These are phyloP conservation scores for Plasmodium vivax DNA, from an alignment of 169 alveolate species.

Conservation along the genomic window DNA sequence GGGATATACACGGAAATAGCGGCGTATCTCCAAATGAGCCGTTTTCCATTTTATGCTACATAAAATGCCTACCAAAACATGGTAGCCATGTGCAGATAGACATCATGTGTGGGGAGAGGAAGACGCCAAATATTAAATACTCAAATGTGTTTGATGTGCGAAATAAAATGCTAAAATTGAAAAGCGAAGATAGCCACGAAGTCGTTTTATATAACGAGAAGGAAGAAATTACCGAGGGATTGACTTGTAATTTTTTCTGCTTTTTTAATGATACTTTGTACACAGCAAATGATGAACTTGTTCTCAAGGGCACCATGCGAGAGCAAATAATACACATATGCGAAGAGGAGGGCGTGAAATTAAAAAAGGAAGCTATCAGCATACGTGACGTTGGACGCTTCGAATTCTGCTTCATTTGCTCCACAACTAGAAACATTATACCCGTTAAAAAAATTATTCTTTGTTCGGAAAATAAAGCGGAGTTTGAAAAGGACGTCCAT, in stretches of 20 bases:
- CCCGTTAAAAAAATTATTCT: constrained; percentile 60
- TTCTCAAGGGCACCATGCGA: constrained; percentile 64
- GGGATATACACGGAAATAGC: constrained; percentile 9
- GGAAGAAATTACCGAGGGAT: constrained; percentile 71
- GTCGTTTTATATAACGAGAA: constrained; percentile 47
- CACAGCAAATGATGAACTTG: constrained; percentile 53
- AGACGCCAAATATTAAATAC: constrained; percentile 61
- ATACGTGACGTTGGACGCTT: constrained; percentile 42
- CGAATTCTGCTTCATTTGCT: constrained; percentile 69
- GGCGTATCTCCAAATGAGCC: not conserved
- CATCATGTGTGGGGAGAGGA: constrained; percentile 58
- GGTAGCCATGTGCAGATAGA: constrained; percentile 32
- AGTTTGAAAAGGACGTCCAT: constrained; percentile 56
- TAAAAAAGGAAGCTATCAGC: constrained; percentile 27
- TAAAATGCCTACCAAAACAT: constrained; percentile 49
- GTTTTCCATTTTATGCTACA: constrained; percentile 47
- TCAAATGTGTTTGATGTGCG: constrained; percentile 54
- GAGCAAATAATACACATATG: constrained; percentile 49
- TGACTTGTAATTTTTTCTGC: constrained; percentile 65
- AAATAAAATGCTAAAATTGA: constrained; percentile 54
- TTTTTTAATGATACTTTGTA: constrained; percentile 34
- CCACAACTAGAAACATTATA: constrained; percentile 66
- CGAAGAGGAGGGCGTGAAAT: constrained; percentile 19
- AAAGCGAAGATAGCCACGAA: constrained; percentile 40
- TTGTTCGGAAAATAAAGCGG: constrained; percentile 12